Conservation (phyloP, 495 filamentous ascomycete species). For the Zalerion maritima region DNA sequence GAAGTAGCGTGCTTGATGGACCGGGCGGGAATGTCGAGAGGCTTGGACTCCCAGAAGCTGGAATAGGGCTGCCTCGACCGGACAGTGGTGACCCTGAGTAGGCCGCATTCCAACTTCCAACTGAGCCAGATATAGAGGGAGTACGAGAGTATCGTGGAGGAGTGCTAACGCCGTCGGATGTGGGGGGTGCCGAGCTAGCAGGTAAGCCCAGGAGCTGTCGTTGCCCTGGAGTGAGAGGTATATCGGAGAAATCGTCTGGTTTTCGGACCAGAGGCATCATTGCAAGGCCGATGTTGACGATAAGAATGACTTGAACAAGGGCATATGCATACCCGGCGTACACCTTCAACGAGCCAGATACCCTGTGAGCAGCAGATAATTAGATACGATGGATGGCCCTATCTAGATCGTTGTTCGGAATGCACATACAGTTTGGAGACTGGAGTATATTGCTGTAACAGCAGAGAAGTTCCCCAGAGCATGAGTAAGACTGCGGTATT, state of each 20-base stretch:
- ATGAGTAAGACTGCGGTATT: conserved; percentile 44
- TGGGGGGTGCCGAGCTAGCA: conserved; percentile 48
- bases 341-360: conserved; percentile 2
- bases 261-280: conserved; percentile 52
- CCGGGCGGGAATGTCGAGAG: conserved; percentile 17
- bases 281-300: conserved; percentile 51
- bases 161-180: conserved; percentile 52
- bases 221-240: conserved; percentile 81
- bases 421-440: conserved; percentile 9
- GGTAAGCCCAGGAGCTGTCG: conserved; percentile 71
- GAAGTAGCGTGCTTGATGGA: conserved; percentile 46
- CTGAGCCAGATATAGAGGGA: conserved; percentile 38
- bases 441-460: conserved; percentile 12
- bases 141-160: conserved; percentile 78
- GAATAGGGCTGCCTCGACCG: conserved; percentile 22
- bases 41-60: conserved; percentile 13
- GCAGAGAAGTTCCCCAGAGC: conserved; percentile 17
- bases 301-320: conserved; percentile 40
- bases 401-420: conserved; percentile 1
- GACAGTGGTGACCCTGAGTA: conserved; percentile 40
- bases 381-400: conserved; percentile 5
- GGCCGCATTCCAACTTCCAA: conserved; percentile 30
- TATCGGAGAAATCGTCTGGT: conserved; percentile 69
- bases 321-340: conserved; percentile 23
- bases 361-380: conserved; percentile 4